Evolutionary conservation across 257 asterid genomes (phyloP), one percentile per base, ranked within the genome.

Genomic region (Mentha longifolia): DNA sequence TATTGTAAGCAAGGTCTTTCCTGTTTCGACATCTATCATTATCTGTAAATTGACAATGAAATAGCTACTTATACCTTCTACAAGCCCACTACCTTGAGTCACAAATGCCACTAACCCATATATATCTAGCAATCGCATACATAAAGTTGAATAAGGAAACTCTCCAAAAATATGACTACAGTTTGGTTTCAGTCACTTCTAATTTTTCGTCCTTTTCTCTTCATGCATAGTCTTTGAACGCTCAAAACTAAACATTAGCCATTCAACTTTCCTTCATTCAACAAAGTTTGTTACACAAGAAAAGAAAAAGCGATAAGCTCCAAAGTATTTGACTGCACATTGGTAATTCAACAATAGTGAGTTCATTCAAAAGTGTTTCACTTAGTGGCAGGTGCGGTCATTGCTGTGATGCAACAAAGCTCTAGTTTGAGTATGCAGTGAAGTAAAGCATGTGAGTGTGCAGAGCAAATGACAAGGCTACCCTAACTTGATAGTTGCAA

Each of bases 51-150:
- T 41, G 47, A 59, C 57, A 31, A n/a, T 17, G 61, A 47, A 57
- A 46, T 71, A 33, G 52, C 51, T 49, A 71, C 68, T 17, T 13
- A 33, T 60, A 54, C 68, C 51, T 70, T 59, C 25, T 31, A 16
- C 31, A 47, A 37, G 46, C n/a, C 50, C 43, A 57, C 52, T 22
- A 43, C 13, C 59, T 42, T 33, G 50, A 42, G 59, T 55, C 65
- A 61, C 60, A 56, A 54, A 22, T 49, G 39, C 64, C 35, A 62
- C 12, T 55, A 37, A 11, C n/a, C 60, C 61, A 55, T 9, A 28
- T 56, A 28, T 3, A 50, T n/a, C 70, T 49, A 50, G 28, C 43
- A 33, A 49, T 72, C 71, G 16, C 52, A 70, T 70, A 13, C 11
- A n/a, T 46, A 16, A 42, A 63, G 51, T 63, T 15, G 54, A 7